These are phyloP conservation scores for Kazachstania psychrophila DNA, from an alignment of 805 yeast genomes.

Conservation along the genomic window DNA sequence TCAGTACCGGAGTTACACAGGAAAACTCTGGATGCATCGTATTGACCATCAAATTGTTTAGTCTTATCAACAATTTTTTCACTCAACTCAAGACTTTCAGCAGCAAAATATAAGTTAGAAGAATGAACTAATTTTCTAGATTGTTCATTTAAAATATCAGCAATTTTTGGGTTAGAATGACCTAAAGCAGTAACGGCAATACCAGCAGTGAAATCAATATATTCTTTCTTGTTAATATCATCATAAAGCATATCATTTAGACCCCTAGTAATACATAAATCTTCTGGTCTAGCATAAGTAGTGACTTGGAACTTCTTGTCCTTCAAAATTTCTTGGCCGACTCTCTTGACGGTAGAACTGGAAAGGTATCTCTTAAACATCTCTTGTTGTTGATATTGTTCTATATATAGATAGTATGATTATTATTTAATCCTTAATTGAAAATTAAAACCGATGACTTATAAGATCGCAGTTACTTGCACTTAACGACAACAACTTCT, in stretches of 20 bases:
- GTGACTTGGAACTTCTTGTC: slow-evolving; percentile 41
- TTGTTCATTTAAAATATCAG: slow-evolving; percentile 66
- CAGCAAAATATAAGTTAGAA: slow-evolving; percentile 77
- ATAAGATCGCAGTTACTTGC: slow-evolving; percentile 13
- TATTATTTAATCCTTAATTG: not conserved
- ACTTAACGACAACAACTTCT: slow-evolving; percentile 10
- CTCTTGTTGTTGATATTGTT: not conserved
- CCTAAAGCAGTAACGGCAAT: slow-evolving; percentile 96
- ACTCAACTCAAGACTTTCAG: slow-evolving; percentile 74
- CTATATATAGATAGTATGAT: not conserved
- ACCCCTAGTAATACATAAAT: slow-evolving; percentile 67
- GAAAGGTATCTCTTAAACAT: slow-evolving; percentile 19
- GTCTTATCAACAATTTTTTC: slow-evolving; percentile 64
- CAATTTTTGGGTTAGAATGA: slow-evolving; percentile 67
- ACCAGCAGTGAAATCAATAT: slow-evolving; percentile 89
- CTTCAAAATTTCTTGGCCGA: slow-evolving; percentile 6
- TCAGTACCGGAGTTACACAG: slow-evolving; percentile 69
- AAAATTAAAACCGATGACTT: not conserved
- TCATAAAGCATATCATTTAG: slow-evolving; percentile 77
- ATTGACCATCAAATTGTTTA: slow-evolving; percentile 65
- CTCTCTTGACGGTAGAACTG: slow-evolving; percentile 8
- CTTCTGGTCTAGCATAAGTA: slow-evolving; percentile 69
- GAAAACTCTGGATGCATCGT: slow-evolving; percentile 64
- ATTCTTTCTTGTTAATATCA: slow-evolving; percentile 57
- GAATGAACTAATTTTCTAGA: slow-evolving; percentile 66